Evolutionary conservation across 2,329 filamentous ascomycete genomes (phyloP).

Genomic region (Metarhizium humberi): DNA sequence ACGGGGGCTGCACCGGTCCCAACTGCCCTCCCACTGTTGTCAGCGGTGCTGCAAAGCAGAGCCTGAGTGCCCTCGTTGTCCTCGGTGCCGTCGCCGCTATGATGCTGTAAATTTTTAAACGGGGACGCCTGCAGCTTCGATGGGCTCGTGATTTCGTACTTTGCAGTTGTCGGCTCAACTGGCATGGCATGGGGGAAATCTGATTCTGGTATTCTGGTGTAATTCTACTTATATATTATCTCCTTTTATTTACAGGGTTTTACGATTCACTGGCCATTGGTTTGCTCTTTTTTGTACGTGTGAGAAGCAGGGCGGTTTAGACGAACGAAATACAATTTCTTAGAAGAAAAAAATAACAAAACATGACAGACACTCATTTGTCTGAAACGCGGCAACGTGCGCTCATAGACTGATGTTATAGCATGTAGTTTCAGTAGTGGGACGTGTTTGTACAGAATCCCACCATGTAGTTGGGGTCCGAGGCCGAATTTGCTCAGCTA

Average conservation of each 20-base stretch:
- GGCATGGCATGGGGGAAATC: background rate
- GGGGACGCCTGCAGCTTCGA: background rate
- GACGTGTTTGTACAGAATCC: too few relatives aligned
- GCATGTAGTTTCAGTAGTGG: too few relatives aligned
- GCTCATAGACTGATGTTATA: too few relatives aligned
- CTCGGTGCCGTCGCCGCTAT: conserved; percentile 11
- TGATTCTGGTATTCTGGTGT: background rate
- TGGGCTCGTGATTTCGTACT: background rate
- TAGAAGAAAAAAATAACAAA: too few relatives aligned
- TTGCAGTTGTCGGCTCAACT: background rate
- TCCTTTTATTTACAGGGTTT: background rate
- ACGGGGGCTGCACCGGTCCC: conserved; percentile 6
- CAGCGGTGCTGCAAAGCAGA: conserved; percentile 11
- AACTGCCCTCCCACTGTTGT: conserved; percentile 4
- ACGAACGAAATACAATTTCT: too few relatives aligned
- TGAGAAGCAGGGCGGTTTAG: too few relatives aligned
- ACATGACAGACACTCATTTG: too few relatives aligned
- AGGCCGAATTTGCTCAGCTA: too few relatives aligned
- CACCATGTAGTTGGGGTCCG: too few relatives aligned
- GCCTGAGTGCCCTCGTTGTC: conserved; percentile 12
- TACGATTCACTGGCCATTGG: background rate
- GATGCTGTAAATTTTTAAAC: conserved; percentile 9
- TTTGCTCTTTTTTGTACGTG: background rate
- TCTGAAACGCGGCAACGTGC: too few relatives aligned
- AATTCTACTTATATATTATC: background rate